Percentiles rank a stretch among this genome's conserved stretches.
Conservation (phyloP, 129 eudicot species). For the Glebionis coronaria region DNA sequence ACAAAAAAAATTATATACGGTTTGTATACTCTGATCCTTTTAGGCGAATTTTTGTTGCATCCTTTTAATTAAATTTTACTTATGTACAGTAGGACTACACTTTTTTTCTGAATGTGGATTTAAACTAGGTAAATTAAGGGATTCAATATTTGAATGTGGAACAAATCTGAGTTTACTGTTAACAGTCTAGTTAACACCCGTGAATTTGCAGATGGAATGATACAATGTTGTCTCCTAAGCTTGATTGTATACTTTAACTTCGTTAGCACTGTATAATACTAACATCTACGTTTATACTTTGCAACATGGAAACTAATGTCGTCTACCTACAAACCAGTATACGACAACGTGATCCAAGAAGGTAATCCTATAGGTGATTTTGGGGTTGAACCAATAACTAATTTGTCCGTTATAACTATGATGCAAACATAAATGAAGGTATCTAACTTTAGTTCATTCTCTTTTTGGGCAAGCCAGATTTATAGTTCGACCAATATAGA, state of each 20-base stretch:
- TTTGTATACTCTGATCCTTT: not conserved
- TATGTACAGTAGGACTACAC: no score
- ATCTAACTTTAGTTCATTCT: not conserved
- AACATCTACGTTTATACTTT: slow-evolving; percentile 3
- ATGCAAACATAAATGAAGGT: not conserved
- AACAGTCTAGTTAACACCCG: slow-evolving; percentile 83
- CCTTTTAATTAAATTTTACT: not conserved
- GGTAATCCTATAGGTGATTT: slow-evolving; percentile 77
- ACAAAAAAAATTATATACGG: not conserved
- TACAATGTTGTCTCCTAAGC: slow-evolving; percentile 22
- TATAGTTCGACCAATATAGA: not conserved
- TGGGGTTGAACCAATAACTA: slow-evolving; percentile 67
- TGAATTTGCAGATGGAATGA: slow-evolving; percentile 76
- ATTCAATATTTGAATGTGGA: not conserved
- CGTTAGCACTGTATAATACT: not conserved
- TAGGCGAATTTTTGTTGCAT: not conserved
- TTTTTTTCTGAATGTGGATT: no score
- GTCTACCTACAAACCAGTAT: slow-evolving; percentile 83
- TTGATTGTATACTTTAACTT: not conserved
- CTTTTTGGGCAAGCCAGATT: not conserved
- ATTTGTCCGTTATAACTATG: not conserved
- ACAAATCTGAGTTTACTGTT: no score
- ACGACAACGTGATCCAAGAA: slow-evolving; percentile 53
- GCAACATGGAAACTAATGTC: slow-evolving; percentile 83
- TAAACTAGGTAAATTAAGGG: not conserved